Evolutionary conservation across 805 yeast species (phyloP).

Genomic region (Saccharomycopsis capsularis): DNA sequence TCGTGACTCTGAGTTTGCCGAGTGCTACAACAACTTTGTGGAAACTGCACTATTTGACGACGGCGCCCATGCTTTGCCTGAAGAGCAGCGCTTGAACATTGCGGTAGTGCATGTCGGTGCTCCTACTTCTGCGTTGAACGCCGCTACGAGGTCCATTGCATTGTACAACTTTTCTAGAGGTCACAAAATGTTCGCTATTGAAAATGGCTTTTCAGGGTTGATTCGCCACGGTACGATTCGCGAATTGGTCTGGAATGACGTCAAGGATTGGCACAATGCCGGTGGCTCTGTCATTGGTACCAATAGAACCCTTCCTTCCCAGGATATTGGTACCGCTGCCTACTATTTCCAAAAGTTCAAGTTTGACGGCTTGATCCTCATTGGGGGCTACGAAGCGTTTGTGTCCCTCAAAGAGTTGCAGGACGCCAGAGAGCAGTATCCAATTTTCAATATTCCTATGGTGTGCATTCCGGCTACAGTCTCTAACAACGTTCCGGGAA

Average conservation of each 20-base stretch:
- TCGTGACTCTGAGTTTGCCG: conserved; percentile 84
- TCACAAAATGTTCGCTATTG: conserved; percentile 83
- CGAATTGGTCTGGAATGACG: conserved; percentile 73
- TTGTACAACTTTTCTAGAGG: conserved; percentile 84
- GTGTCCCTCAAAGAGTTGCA: conserved; percentile 75
- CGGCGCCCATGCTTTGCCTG: conserved; percentile 49
- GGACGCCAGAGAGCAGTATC: conserved; percentile 68
- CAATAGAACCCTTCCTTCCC: conserved; percentile 74
- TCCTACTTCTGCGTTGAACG: conserved; percentile 93
- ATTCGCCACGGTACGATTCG: conserved; percentile 81
- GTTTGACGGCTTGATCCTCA: conserved; percentile 81
- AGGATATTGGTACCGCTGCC: conserved; percentile 85
- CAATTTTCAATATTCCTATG: conserved; percentile 92
- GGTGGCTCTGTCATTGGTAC: conserved; percentile 99
- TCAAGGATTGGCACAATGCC: conserved; percentile 77
- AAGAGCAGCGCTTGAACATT: conserved; percentile 54
- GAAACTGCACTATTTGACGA: conserved; percentile 64
- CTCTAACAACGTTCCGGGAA: conserved; percentile 98
- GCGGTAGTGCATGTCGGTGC: conserved; percentile 94
- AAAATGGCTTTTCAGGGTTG: conserved; percentile 90
- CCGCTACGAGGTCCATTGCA: conserved; percentile 88
- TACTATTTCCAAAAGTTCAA: conserved; percentile 83
- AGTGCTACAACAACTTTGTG: conserved; percentile 60
- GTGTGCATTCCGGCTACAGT: conserved; percentile 91
- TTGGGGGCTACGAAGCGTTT: conserved; percentile 99